Evolutionary conservation across 148 eudicot species (phyloP), one percentile per base, ranked within the genome.

Genomic region (Rhododendron vialii): DNA sequence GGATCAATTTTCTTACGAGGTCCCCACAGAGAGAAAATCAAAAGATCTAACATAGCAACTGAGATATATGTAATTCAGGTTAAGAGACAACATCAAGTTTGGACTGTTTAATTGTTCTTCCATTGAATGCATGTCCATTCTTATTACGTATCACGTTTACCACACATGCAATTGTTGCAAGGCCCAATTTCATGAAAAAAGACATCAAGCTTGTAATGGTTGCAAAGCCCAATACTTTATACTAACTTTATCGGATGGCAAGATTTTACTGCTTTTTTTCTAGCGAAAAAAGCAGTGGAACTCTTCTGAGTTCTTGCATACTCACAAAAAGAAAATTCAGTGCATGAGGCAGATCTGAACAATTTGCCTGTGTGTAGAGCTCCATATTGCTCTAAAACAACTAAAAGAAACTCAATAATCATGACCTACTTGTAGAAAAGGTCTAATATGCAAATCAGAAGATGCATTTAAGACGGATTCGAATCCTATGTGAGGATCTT

Each of bases 191-290:
- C 14, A 28, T 10, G n/a, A 28, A 33, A 15, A 36, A 82, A 55
- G 84, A 55, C 71, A 55, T 82, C 28, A 55, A 65, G 28, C 84
- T 35, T 82, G 47, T 81, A 57, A 57, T n/a, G 69, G 71, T 65
- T 47, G 36, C 4, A 28, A 53, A 13, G 55, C 67, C 63, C 7
- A 53, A 81, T 18, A 81, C 30, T 26, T 24, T 4, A 22, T 12
- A 69, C 15, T 10, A 69, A 12, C 15, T 28, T 69, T n/a, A 22
- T 69, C 6, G 12, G 35, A 69, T 69, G 75, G 15, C 30, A 69
- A 11, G 15, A 69, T 69, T 69, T 18, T 20, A n/a, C 15, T 48
- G 1, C 5, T 15, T 55, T 24, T 79, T 48, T 79, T 47, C 57
- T 3, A n/a, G 14, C 9, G 13, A 59, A 82, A 59, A 15, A n/a